Conservation (phyloP, 495 filamentous ascomycete species). For the Podospora didyma region DNA sequence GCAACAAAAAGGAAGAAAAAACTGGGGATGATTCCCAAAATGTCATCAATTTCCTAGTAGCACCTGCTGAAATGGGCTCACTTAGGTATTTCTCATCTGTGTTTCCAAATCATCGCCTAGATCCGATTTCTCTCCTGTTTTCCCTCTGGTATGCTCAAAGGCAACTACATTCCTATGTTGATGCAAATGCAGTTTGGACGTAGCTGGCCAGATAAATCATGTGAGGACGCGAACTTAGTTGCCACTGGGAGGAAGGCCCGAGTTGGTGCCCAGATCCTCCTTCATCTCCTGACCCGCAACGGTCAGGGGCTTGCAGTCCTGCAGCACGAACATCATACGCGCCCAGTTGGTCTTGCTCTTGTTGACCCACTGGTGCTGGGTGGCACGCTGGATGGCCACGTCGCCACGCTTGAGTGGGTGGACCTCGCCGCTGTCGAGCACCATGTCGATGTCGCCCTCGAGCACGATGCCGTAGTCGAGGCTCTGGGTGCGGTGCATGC, state of each 20-base stretch:
- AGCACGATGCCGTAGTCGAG: constrained; percentile 75
- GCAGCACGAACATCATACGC: constrained; percentile 57
- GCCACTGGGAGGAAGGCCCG: constrained; percentile 34
- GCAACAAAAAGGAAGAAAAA: no score
- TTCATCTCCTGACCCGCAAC: constrained; percentile 39
- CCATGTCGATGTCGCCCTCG: constrained; percentile 65
- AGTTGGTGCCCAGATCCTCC: constrained; percentile 40
- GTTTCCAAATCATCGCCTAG: no score
- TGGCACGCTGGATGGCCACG: constrained; percentile 60
- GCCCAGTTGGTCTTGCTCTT: constrained; percentile 49
- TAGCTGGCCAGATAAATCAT: no score
- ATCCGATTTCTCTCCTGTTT: no score
- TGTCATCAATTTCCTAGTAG: no score
- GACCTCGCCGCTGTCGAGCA: constrained; percentile 57
- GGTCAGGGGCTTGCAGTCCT: constrained; percentile 41
- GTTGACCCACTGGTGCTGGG: constrained; percentile 68
- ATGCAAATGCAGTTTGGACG: no score
- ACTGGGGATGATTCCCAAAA: no score
- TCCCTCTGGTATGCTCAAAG: no score
- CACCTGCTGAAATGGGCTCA: no score
- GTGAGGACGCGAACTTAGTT: no score
- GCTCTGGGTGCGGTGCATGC: constrained; percentile 68
- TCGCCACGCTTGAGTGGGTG: constrained; percentile 57
- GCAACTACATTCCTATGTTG: no score
- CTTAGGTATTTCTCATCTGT: no score